Evolutionary conservation across 768 basidiomycete genomes (phyloP).

Genomic region (Phaffia australis): DNA sequence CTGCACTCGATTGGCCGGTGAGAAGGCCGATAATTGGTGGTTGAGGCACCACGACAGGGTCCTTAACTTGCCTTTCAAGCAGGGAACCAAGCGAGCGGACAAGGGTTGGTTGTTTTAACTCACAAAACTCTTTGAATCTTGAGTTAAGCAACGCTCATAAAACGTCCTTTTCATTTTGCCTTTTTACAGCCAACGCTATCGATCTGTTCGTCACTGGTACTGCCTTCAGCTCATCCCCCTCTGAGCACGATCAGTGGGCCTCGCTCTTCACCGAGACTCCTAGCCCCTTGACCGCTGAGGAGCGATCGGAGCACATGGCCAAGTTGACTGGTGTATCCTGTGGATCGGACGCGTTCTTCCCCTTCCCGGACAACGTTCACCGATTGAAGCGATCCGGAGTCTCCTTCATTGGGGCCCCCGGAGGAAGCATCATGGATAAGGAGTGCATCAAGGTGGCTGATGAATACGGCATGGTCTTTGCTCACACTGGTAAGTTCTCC

Average conservation of each 20-base stretch:
- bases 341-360: conserved; percentile 98
- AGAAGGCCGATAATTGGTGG: conserved; percentile 99
- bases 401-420: conserved; percentile 69
- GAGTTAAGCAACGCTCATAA: neutral
- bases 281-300: conserved; percentile 52
- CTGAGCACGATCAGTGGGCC: conserved; percentile 87
- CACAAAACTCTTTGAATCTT: neutral
- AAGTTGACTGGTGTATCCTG: conserved; percentile 74
- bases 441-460: conserved; percentile 95
- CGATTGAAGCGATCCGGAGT: conserved; percentile 85
- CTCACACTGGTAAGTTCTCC: conserved; percentile 52
- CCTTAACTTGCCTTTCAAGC: conserved; percentile 86
- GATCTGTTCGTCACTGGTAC: conserved; percentile 91
- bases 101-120: conserved; percentile 41
- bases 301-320: conserved; percentile 62
- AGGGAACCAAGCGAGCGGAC: conserved; percentile 92
- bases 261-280: conserved; percentile 66
- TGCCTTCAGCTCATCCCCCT: conserved; percentile 58
- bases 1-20: conserved; percentile 93
- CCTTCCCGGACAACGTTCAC: conserved; percentile 96
- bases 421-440: conserved; percentile 92
- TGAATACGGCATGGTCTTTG: conserved; percentile 83
- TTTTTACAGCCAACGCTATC: conserved; percentile 67
- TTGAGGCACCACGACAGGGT: conserved; percentile 91
- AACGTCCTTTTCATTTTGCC: neutral